phyloP scores from a whole-genome alignment of 2,329 filamentous ascomycete genomes.

The Pyrenophora seminiperda region DNA sequence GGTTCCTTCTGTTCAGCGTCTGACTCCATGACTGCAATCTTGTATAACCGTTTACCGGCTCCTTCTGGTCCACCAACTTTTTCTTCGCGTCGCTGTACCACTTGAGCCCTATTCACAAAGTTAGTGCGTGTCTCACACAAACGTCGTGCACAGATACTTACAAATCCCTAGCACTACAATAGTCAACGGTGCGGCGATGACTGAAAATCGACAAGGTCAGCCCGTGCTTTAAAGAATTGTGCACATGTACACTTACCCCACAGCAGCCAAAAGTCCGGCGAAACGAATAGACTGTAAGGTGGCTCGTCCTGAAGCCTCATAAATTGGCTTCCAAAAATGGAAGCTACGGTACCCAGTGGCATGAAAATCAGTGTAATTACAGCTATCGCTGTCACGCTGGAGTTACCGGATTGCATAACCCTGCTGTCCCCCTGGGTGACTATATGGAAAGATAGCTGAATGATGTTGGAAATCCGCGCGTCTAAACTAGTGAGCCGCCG shows the following conservation, averaged over 20 bases:
- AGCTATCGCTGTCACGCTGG: constrained; percentile 55
- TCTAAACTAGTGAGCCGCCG: constrained; percentile 44
- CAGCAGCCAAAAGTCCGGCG: constrained; percentile 39
- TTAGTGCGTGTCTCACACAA: not conserved
- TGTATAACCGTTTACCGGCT: constrained; percentile 18
- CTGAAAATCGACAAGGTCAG: not conserved
- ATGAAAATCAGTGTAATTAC: constrained; percentile 53
- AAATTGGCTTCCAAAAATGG: constrained; percentile 40
- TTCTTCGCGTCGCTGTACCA: constrained; percentile 31
- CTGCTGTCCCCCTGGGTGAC: constrained; percentile 49
- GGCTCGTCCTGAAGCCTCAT: constrained; percentile 30
- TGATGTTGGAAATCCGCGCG: constrained; percentile 47
- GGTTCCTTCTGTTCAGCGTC: not conserved
- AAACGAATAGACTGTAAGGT: constrained; percentile 28
- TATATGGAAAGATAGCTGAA: constrained; percentile 49
- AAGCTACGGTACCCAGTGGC: constrained; percentile 45
- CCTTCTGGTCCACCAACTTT: constrained; percentile 13
- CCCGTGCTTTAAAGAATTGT: not conserved
- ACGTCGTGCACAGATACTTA: not conserved
- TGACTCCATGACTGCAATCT: constrained; percentile 22
- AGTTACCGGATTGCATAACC: constrained; percentile 46
- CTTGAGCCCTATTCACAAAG: constrained; percentile 23
- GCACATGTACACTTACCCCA: constrained; percentile 17
- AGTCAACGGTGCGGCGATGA: constrained; percentile 33
- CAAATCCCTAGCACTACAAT: constrained; percentile 19